Base-by-base conservation (phyloP, 192 early-diverging fungal genomes). In the Backusella sp. region DNA sequence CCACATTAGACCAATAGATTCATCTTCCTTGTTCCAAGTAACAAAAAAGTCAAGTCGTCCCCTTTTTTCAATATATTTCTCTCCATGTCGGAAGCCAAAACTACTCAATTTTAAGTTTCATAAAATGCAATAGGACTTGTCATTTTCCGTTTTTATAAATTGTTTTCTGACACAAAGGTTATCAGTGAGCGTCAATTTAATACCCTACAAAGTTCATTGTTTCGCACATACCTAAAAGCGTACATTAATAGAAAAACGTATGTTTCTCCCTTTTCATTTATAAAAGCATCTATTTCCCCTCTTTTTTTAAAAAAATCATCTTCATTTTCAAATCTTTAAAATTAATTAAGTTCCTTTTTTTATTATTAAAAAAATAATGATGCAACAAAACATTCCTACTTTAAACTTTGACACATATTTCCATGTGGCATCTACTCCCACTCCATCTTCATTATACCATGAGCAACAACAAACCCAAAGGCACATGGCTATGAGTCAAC, bases 371-470 rank as follows among this genome's bases (percentile, higher is more conserved):
- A 59, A 3, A 11, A 59, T 26, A 23, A 62, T 62, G 21, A 70
- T 71, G 70, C 70, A 46, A 23, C 70, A 71, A 71, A 44, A 19
- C 35, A 28, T 74, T 46, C 32, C 72, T 21, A 65, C 41, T 3
- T 66, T 67, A 74, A 65, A 67, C 15, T 74, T 74, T 46, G 65
- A 67, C 41, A 46, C 65, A 30, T 74, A 67, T 34, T 66, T 67
- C 21, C 39, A 74, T 32, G 65, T 74, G 12, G 8, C 41, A 41
- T 67, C 73, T 26, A 67, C n/a, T 32, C 14, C 56, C 0, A 15
- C 0, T 0, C 23, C 56, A 28, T 14, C 21, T 12, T 28, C 56
- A 28, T 28, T 62, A 62, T 28, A 62, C 12, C n/a, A 59, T 59
- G 53, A 59, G 11, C 53, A 59, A 4, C 23, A 59, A 0, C 53